Base-by-base conservation (phyloP, 805 yeast genomes). In the Metschnikowia rubicola region DNA sequence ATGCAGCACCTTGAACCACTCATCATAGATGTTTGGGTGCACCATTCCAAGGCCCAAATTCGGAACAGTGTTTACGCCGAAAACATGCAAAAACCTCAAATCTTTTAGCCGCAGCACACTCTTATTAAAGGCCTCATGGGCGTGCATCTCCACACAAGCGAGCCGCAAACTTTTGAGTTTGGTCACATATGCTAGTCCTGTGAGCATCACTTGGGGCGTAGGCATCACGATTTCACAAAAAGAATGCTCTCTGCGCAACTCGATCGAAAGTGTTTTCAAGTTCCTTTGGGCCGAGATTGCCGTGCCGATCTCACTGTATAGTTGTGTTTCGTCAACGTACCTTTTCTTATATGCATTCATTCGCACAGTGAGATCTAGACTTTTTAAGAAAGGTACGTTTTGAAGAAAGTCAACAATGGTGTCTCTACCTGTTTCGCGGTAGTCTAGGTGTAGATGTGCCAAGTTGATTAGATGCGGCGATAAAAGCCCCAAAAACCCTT, bases 1-100 rank as follows among this genome's bases (percentile, higher is more conserved):
- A 52, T 77, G 81, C 53, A 77, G 80, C 2, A 80, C 79, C 46
- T 78, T 68, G 50, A 70, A 69, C 84, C 84, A 80, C 48, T 75
- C 77, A 57, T 80, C 85, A 56, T 71, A 73, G 3, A 80, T 66
- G 4, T 79, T 77, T 10, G 80, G 80, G 55, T 79, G 79, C 2
- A 69, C 65, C 61, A 73, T 77, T 11, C 79, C 82, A 19, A 78
- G 61, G 0, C 83, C 84, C 67, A 75, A 60, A 52, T 78, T 75
- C 17, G 82, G 84, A 1, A 81, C 78, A 0, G 83, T 74, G 21
- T 73, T 70, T 15, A 73, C 57, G 0, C 83, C 84, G 43, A 74
- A 70, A 2, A 80, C 59, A 58, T 78, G 77, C 8, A 80, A 56
- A 30, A 59, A 65, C 13, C 53, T 43, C 35, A 77, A 54, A 1